Conservation (phyloP, 2,329 filamentous ascomycete genomes). For the Colletotrichum sidae region DNA sequence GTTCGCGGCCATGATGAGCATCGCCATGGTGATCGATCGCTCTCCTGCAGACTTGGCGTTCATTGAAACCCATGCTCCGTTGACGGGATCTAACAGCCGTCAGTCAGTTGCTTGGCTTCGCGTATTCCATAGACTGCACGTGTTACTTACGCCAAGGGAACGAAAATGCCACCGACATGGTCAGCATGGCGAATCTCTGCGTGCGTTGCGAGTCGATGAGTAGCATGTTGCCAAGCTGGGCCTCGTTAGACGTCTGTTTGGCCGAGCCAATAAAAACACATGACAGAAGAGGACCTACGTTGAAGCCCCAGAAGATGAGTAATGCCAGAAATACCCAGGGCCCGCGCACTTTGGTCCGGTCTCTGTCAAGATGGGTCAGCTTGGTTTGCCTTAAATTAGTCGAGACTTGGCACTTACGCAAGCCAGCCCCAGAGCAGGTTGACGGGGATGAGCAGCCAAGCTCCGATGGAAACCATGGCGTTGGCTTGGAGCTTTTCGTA, state of each 20-base stretch:
- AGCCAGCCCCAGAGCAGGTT: conserved; percentile 48
- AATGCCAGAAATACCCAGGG: conserved; percentile 44
- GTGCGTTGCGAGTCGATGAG: conserved; percentile 19
- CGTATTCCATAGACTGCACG: neutral
- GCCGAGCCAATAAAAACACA: conserved; percentile 3
- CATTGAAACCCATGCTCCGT: conserved; percentile 47
- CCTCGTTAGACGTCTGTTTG: neutral
- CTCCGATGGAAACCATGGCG: conserved; percentile 50
- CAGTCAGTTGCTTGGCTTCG: conserved; percentile 13
- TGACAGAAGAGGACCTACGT: conserved; percentile 37
- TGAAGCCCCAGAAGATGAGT: conserved; percentile 43
- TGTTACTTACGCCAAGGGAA: conserved; percentile 46
- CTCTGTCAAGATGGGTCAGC: conserved; percentile 20
- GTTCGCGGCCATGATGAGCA: conserved; percentile 49
- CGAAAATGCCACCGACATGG: conserved; percentile 42
- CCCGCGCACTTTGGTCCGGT: conserved; percentile 41
- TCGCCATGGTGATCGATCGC: conserved; percentile 47
- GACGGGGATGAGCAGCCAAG: conserved; percentile 47
- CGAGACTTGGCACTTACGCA: conserved; percentile 33
- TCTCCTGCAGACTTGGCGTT: conserved; percentile 45
- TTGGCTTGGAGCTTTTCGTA: conserved; percentile 49
- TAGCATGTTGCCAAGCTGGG: conserved; percentile 32
- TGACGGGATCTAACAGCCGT: conserved; percentile 39
- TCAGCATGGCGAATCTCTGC: conserved; percentile 44
- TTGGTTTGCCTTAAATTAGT: conserved; percentile 18